phyloP scores from a whole-genome alignment of 805 yeast species.

The Kregervanrija delftensis region DNA sequence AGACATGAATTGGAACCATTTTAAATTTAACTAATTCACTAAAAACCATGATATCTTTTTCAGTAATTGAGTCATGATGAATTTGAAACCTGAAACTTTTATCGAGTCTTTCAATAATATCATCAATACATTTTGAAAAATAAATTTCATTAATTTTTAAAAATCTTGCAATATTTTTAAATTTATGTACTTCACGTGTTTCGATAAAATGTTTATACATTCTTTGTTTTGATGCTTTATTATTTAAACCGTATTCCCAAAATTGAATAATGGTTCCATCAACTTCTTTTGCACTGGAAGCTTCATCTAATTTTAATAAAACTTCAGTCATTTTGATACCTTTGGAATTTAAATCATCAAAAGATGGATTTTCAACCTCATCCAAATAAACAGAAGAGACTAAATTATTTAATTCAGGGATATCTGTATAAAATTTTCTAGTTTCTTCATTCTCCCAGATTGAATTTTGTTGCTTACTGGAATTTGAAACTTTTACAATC shows the following conservation, averaged over 20 bases:
- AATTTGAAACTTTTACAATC: slow-evolving; percentile 14
- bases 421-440: slow-evolving; percentile 53
- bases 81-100: slow-evolving; percentile 55
- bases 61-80: slow-evolving; percentile 43
- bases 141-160: slow-evolving; percentile 49
- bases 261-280: slow-evolving; percentile 42
- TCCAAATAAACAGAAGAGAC: slow-evolving; percentile 23
- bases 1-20: slow-evolving; percentile 60
- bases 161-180: slow-evolving; percentile 56
- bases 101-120: slow-evolving; percentile 50
- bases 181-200: slow-evolving; percentile 37
- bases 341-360: slow-evolving; percentile 8
- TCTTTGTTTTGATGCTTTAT: slow-evolving; percentile 65
- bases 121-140: slow-evolving; percentile 45
- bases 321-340: slow-evolving; percentile 13
- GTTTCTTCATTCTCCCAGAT: slow-evolving; percentile 65
- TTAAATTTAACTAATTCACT: slow-evolving; percentile 73
- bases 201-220: slow-evolving; percentile 50
- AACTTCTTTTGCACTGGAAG: slow-evolving; percentile 39
- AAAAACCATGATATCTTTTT: slow-evolving; percentile 55
- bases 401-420: slow-evolving; percentile 36
- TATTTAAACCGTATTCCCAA: slow-evolving; percentile 47
- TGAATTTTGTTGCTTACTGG: slow-evolving; percentile 7
- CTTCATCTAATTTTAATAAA: slow-evolving; percentile 25
- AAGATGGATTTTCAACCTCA: slow-evolving; percentile 4